A percentile compares a stretch with the other conserved stretches of the same genome.
phyloP scores from a whole-genome alignment of 805 yeast genomes.

The Pichia exigua region DNA sequence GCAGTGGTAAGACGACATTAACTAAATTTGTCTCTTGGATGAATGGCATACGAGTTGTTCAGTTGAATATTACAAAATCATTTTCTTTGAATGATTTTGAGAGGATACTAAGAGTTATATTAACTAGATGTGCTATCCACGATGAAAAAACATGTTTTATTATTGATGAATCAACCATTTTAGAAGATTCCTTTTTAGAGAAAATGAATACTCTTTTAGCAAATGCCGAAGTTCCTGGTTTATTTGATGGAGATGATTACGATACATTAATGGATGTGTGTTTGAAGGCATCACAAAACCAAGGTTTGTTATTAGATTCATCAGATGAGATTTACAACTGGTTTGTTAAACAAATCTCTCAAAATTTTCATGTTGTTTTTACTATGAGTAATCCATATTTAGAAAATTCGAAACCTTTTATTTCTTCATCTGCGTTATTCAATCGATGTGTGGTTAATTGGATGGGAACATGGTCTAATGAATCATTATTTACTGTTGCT shows the following conservation, averaged over 20 bases:
- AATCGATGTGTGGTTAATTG: conserved; percentile 84
- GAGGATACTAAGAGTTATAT: conserved; percentile 43
- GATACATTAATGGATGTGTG: conserved; percentile 45
- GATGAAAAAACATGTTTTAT: conserved; percentile 64
- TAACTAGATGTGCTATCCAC: conserved; percentile 41
- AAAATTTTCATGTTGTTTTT: conserved; percentile 76
- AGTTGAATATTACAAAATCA: conserved; percentile 46
- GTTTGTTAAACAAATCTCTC: conserved; percentile 62
- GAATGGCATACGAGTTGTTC: conserved; percentile 60
- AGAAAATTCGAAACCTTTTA: conserved; percentile 34
- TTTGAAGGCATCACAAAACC: conserved; percentile 45
- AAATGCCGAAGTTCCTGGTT: conserved; percentile 86
- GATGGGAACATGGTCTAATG: conserved; percentile 77
- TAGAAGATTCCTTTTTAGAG: conserved; percentile 75
- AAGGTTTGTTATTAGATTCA: conserved; percentile 58
- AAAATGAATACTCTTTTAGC: conserved; percentile 91
- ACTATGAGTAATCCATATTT: conserved; percentile 52
- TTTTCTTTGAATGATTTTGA: conserved; percentile 65
- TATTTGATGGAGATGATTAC: conserved; percentile 71
- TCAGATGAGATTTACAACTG: conserved; percentile 65
- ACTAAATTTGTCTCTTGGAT: conserved; percentile 87
- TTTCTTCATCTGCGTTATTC: conserved; percentile 80
- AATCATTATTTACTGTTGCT: conserved; percentile 46
- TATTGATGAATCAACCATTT: conserved; percentile 71
- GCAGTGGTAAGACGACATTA: conserved; percentile 75